Evolutionary conservation across 2,329 filamentous ascomycete species (phyloP).

Genomic region (Beauveria medogensis): DNA sequence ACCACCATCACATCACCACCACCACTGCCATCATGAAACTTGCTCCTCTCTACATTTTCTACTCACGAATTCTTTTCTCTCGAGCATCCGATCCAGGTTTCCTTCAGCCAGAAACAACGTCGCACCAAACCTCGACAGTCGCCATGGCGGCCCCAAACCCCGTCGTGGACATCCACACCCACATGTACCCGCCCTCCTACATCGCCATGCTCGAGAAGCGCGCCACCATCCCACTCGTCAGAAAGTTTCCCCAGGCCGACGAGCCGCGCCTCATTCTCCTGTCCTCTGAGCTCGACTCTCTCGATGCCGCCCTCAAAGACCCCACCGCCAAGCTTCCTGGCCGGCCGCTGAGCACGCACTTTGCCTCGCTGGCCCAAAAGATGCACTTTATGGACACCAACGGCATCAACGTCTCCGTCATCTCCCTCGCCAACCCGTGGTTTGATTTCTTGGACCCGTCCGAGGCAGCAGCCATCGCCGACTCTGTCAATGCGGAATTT

Average conservation of each 20-base stretch:
- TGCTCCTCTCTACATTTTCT: background rate
- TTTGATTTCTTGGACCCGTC: conserved; percentile 66
- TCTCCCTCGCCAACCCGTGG: conserved; percentile 91
- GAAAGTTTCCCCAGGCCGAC: conserved; percentile 48
- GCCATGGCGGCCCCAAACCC: conserved; percentile 28
- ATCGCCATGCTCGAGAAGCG: conserved; percentile 52
- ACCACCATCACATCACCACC: background rate
- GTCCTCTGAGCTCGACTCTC: conserved; percentile 37
- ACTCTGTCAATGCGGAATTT: conserved; percentile 69
- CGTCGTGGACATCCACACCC: conserved; percentile 60
- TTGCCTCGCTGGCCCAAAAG: conserved; percentile 72
- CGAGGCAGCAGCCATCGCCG: conserved; percentile 56
- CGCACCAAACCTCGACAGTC: background rate
- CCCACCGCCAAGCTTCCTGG: conserved; percentile 55
- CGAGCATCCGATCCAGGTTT: background rate
- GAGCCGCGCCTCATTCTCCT: conserved; percentile 61
- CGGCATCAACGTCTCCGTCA: conserved; percentile 71
- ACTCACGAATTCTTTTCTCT: background rate
- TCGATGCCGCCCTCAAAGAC: conserved; percentile 45
- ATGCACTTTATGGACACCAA: conserved; percentile 83
- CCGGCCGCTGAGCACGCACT: conserved; percentile 74
- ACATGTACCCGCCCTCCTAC: conserved; percentile 61
- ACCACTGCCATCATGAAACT: background rate
- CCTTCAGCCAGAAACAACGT: background rate
- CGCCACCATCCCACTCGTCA: conserved; percentile 60